Evolutionary conservation across 1,284 basidiomycete species (phyloP), one percentile per base, ranked within the genome.

Genomic region (Erythrobasidium hasegawianum): DNA sequence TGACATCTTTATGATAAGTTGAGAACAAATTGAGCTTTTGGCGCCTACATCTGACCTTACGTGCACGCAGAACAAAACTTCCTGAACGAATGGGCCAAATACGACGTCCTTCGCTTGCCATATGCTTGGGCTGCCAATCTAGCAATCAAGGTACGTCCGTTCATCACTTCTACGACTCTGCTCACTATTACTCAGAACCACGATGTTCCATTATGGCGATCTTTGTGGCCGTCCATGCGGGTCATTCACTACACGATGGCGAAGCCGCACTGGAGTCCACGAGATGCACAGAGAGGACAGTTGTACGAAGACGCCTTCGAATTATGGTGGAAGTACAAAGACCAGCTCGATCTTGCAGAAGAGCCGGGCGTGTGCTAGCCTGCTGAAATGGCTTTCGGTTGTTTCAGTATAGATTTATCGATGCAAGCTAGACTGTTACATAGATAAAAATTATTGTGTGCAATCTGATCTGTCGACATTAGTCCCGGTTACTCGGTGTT

Each of bases 251-350:
- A 53, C n/a, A 61, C 59, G 2, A 29, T 61, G 52, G 50, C 39
- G n/a, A 61, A 61, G 49, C 59, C 59, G 16, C 59, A 61, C 18
- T 61, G 59, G 59, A 52, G 47, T 26, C 33, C 59, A n/a, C 26
- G 47, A 4, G 49, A 61, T 24, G 47, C 40, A 11, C 59, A 61
- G 38, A 45, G 24, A 5, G 59, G 59, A 1, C 39, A 43, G 20
- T 27, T 52, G 8, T 61, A 61, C 26, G 59, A 61, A 18, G 59
- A 61, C n/a, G 52, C 41, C 9, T 61, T 61, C 50, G 49, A 53
- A 5, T 61, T 54, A n/a, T 61, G 59, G 59, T 54, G 50, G 47
- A 20, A 39, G 20, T 20, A 52, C 38, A 53, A 54, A 26, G 47
- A 54, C 40, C 49, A 53, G 22, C 41, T 61, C 39, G 59, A 61